Base-by-base conservation (phyloP, 1,139 yeast species). In the Wickerhamomyces sp. region DNA sequence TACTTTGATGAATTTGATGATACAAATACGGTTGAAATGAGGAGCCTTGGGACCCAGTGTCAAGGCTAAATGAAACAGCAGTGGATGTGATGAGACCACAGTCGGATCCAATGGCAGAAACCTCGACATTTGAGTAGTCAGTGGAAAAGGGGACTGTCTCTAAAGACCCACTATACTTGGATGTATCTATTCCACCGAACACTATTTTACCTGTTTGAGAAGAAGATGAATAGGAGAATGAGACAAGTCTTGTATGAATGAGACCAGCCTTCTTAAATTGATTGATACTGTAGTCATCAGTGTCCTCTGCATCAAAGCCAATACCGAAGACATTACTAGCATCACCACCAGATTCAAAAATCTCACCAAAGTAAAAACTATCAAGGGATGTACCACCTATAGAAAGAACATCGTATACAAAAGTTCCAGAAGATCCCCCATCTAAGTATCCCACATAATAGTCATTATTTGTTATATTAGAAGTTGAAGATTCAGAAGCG, bases 171-270 rank as follows among this genome's bases (percentile, higher is more conserved):
- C 60, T 37, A 53, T 68, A 76, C 54, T 74, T 75, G 28, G 72
- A 64, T 35, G 64, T 61, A 56, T 79, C 85, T 12, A 77, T 63
- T 5, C 79, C 85, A 8, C 85, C 85, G 56, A 79, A 76, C 37
- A 78, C 58, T 20, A 79, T 50, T 16, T 65, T 54, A 3, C 85
- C 85, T 2, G 61, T 42, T n/a, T 57, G 46, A 2, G 72, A 19
- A 3, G 15, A 28, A 6, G 37, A 14, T n/a, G 38, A 33, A 14
- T 37, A 31, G n/a, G 40, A 45, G 1, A 43, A 18, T 14, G 39
- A 38, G 33, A 48, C 42, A 3, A 48, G 37, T 26, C 31, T 45
- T 36, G 46, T 44, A 9, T 37, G 9, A n/a, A 40, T 42, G 1
- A 30, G 9, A 7, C 44, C 44, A 6, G 34, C 21, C 2, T 20